Conservation (phyloP, 1,284 basidiomycete genomes). For the Omphalotus olearius region DNA sequence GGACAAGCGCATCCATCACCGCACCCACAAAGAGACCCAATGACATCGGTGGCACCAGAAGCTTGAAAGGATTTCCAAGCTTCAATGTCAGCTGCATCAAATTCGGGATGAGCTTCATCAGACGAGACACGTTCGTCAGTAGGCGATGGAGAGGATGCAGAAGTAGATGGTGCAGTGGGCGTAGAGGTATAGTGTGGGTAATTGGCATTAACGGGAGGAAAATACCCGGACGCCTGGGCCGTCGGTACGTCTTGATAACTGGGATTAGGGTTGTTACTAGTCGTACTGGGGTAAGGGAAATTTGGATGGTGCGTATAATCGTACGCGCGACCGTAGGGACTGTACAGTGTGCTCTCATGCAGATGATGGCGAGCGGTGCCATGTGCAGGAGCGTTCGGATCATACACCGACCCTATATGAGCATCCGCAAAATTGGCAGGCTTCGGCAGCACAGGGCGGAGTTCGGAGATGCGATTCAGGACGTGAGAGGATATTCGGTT, state of each 20-base stretch:
- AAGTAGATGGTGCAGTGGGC: neutral
- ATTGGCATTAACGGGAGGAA: neutral
- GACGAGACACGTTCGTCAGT: neutral
- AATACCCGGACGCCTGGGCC: neutral
- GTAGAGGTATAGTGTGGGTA: constrained; percentile 1
- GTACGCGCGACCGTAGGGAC: constrained; percentile 62
- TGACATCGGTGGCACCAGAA: constrained; percentile 9
- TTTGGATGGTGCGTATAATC: constrained; percentile 31
- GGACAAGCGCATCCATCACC: constrained; percentile 50
- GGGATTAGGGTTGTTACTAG: constrained; percentile 16
- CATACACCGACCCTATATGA: constrained; percentile 32
- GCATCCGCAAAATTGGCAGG: constrained; percentile 19
- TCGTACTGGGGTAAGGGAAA: constrained; percentile 15
- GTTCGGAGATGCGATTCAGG: constrained; percentile 49
- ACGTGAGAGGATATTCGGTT: constrained; percentile 34
- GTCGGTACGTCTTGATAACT: neutral
- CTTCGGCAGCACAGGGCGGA: constrained; percentile 53
- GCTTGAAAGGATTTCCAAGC: constrained; percentile 9
- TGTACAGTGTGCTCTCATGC: constrained; percentile 42
- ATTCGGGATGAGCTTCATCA: neutral
- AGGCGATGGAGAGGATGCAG: neutral
- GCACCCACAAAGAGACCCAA: constrained; percentile 42
- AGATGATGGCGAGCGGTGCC: constrained; percentile 34
- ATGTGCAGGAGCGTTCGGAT: constrained; percentile 35
- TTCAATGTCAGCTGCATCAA: constrained; percentile 8